Conservation (phyloP, 305 asterid genomes). For the Rubia peregrina region DNA sequence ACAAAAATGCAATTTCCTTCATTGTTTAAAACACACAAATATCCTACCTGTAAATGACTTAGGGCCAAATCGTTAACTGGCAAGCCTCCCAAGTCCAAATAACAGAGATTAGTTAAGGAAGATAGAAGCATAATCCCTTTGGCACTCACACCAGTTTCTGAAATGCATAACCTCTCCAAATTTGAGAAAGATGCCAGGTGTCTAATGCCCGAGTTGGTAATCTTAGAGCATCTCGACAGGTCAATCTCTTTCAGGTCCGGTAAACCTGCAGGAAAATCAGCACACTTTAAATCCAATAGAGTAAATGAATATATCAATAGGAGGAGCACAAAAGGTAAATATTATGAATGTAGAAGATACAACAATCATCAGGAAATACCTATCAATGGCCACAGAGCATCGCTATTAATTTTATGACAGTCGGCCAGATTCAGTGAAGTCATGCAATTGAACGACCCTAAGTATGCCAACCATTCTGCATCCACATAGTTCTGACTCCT, state of each 20-base stretch:
- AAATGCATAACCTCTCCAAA: slow-evolving; percentile 68
- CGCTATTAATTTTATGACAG: slow-evolving; percentile 62
- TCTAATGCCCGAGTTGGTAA: slow-evolving; percentile 66
- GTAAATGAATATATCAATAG: background rate
- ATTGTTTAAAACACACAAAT: slow-evolving; percentile 6
- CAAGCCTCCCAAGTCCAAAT: slow-evolving; percentile 85
- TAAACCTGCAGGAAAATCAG: slow-evolving; percentile 51
- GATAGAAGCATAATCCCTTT: slow-evolving; percentile 56
- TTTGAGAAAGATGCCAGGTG: slow-evolving; percentile 60
- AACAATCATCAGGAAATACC: slow-evolving; percentile 33
- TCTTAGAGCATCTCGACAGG: slow-evolving; percentile 75
- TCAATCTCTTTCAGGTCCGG: slow-evolving; percentile 60
- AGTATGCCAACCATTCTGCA: slow-evolving; percentile 97
- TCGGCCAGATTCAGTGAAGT: slow-evolving; percentile 56
- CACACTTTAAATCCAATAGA: background rate
- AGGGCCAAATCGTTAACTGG: slow-evolving; percentile 67
- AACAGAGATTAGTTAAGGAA: slow-evolving; percentile 46
- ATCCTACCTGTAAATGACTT: slow-evolving; percentile 61
- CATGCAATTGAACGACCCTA: slow-evolving; percentile 74
- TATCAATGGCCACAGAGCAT: slow-evolving; percentile 77
- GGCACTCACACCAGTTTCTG: slow-evolving; percentile 76
- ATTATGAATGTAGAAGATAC: background rate
- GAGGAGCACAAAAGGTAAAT: background rate
- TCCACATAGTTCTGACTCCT: slow-evolving; percentile 64
- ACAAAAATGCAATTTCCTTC: slow-evolving; percentile 10